These are phyloP conservation scores for Chaetoceros tenuissimus DNA, from an alignment of 108 stramenopile genomes.

Conservation along the genomic window DNA sequence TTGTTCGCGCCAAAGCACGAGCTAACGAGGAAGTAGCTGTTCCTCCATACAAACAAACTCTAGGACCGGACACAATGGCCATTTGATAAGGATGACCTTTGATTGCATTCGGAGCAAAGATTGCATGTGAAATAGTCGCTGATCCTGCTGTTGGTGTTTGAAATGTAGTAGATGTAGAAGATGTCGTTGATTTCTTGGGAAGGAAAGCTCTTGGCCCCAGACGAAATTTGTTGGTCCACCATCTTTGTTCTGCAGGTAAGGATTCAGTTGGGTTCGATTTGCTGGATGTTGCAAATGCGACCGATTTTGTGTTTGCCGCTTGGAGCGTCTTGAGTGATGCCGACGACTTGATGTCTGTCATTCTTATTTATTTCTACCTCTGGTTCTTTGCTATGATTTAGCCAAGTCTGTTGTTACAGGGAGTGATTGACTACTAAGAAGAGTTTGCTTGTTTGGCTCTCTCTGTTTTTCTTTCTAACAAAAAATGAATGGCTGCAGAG, in stretches of 20 bases:
- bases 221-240: constrained; percentile 44
- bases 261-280: constrained; percentile 3
- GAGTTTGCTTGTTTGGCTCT: no score
- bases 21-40: constrained; percentile 23
- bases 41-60: constrained; percentile 60
- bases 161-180: background rate
- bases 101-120: background rate
- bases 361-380: no score
- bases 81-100: constrained; percentile 8
- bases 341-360: background rate
- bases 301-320: background rate
- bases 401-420: no score
- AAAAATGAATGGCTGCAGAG: no score
- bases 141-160: background rate
- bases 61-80: constrained; percentile 65
- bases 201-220: constrained; percentile 15
- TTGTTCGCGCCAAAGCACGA: constrained; percentile 23
- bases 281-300: background rate
- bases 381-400: no score
- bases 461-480: no score
- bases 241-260: constrained; percentile 36
- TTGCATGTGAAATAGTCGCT: background rate
- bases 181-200: background rate
- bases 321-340: background rate
- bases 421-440: no score